Evolutionary conservation across 164 flowering plant species (phyloP).

Genomic region (Saururus chinensis): DNA sequence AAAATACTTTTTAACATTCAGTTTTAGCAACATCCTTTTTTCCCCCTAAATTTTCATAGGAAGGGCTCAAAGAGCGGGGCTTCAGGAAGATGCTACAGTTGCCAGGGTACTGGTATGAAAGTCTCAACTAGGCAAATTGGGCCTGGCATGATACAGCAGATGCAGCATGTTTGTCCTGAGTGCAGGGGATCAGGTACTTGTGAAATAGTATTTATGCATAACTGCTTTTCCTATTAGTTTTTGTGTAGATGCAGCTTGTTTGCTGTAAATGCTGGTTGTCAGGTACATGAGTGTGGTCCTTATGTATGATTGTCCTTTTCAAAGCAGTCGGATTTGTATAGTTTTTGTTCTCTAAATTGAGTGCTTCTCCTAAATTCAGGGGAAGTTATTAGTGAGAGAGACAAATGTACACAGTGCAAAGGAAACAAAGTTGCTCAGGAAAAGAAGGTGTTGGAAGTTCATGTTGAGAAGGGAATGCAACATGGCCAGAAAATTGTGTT

Average conservation of each 20-base stretch:
- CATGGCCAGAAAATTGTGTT: constrained; percentile 51
- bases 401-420: constrained; percentile 49
- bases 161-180: constrained; percentile 64
- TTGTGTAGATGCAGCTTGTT: too few species aligned
- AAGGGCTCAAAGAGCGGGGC: constrained; percentile 76
- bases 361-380: constrained; percentile 20
- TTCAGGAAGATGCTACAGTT: constrained; percentile 45
- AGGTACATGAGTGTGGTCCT: too few species aligned
- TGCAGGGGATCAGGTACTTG: constrained; percentile 56
- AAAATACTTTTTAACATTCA: not conserved
- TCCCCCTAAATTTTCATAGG: constrained; percentile 28
- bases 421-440: constrained; percentile 53
- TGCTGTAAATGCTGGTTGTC: too few species aligned
- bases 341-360: not conserved
- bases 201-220: not conserved
- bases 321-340: too few species aligned
- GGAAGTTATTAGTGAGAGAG: constrained; percentile 50
- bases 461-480: constrained; percentile 72
- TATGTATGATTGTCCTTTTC: too few species aligned
- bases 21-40: not conserved
- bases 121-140: constrained; percentile 48
- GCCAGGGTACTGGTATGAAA: constrained; percentile 73
- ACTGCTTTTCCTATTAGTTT: too few species aligned
- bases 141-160: constrained; percentile 66
- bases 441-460: constrained; percentile 61